These are phyloP conservation scores for Aureobasidium subglaciale DNA, from an alignment of 2,329 filamentous ascomycete species.

Conservation along the genomic window DNA sequence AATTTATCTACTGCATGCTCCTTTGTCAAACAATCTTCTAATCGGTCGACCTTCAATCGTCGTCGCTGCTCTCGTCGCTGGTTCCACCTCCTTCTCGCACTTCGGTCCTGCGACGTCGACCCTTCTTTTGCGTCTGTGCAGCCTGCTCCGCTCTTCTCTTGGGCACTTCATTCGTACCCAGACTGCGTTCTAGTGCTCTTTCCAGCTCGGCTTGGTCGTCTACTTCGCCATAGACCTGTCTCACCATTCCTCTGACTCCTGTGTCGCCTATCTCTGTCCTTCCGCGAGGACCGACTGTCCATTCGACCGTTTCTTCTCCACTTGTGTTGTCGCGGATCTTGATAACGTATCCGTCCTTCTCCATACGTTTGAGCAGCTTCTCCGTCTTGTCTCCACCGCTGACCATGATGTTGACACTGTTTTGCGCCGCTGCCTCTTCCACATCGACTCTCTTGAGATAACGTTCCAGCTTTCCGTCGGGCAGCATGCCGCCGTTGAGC, in stretches of 20 bases:
- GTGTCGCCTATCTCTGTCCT: constrained; percentile 77
- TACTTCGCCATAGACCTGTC: constrained; percentile 44
- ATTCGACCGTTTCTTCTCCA: constrained; percentile 72
- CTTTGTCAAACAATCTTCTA: background rate
- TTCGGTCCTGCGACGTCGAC: background rate
- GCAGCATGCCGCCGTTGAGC: constrained; percentile 62
- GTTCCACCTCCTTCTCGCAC: background rate
- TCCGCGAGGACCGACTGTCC: constrained; percentile 75
- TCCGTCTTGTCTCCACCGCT: constrained; percentile 59
- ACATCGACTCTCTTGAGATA: constrained; percentile 70
- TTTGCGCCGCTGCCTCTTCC: constrained; percentile 47
- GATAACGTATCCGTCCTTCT: constrained; percentile 76
- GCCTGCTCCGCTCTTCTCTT: constrained; percentile 1
- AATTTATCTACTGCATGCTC: background rate
- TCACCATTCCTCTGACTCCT: constrained; percentile 65
- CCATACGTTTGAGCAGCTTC: constrained; percentile 63
- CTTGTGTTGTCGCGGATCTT: constrained; percentile 61
- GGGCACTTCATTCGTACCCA: constrained; percentile 21
- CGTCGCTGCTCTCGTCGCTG: constrained; percentile 13
- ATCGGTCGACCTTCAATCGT: background rate
- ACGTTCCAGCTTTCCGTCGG: constrained; percentile 70
- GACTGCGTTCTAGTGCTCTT: constrained; percentile 27
- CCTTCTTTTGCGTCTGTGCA: background rate
- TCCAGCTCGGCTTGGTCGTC: constrained; percentile 29
- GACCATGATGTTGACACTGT: constrained; percentile 17